Percentiles rank a stretch among this genome's conserved stretches.
Evolutionary conservation across 2,329 filamentous ascomycete species (phyloP).

Genomic region (Microdochium nivale): DNA sequence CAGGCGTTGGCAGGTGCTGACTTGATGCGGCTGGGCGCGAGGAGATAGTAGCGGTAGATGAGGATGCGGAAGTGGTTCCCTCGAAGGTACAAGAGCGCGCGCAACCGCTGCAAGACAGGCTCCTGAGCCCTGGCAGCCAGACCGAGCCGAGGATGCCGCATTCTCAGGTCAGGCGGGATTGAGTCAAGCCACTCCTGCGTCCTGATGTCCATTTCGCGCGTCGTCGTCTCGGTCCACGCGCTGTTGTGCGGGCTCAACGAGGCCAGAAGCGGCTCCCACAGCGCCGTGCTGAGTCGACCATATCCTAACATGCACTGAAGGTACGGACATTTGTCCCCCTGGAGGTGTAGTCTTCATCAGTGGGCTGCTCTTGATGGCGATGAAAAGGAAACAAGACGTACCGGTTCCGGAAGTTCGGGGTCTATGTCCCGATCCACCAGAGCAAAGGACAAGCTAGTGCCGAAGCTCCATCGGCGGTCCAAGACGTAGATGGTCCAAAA

Average conservation of each 20-base stretch:
- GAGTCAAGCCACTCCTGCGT: slow-evolving; percentile 36
- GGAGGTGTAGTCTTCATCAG: background rate
- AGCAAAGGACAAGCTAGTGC: slow-evolving; percentile 38
- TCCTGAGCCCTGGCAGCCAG: slow-evolving; percentile 3
- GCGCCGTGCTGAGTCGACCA: slow-evolving; percentile 33
- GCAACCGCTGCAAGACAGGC: slow-evolving; percentile 27
- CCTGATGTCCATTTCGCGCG: slow-evolving; percentile 27
- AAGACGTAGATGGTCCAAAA: slow-evolving; percentile 45
- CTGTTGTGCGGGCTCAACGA: slow-evolving; percentile 15
- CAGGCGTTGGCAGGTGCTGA: background rate
- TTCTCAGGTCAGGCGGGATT: slow-evolving; percentile 29
- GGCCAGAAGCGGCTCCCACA: slow-evolving; percentile 31
- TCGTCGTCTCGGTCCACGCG: slow-evolving; percentile 28
- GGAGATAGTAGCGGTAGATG: slow-evolving; percentile 32
- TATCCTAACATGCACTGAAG: slow-evolving; percentile 39
- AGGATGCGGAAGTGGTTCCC: slow-evolving; percentile 35
- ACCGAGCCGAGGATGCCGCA: slow-evolving; percentile 8
- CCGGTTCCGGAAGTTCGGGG: slow-evolving; percentile 34
- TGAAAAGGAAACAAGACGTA: slow-evolving; percentile 3
- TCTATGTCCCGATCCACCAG: slow-evolving; percentile 41
- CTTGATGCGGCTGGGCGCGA: slow-evolving; percentile 26
- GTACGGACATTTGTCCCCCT: slow-evolving; percentile 14
- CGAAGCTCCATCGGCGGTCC: slow-evolving; percentile 42
- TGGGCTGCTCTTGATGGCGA: background rate
- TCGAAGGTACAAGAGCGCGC: slow-evolving; percentile 32